Base-by-base conservation (phyloP, 352 stramenopile species). In the Globisporangium alternatum region DNA sequence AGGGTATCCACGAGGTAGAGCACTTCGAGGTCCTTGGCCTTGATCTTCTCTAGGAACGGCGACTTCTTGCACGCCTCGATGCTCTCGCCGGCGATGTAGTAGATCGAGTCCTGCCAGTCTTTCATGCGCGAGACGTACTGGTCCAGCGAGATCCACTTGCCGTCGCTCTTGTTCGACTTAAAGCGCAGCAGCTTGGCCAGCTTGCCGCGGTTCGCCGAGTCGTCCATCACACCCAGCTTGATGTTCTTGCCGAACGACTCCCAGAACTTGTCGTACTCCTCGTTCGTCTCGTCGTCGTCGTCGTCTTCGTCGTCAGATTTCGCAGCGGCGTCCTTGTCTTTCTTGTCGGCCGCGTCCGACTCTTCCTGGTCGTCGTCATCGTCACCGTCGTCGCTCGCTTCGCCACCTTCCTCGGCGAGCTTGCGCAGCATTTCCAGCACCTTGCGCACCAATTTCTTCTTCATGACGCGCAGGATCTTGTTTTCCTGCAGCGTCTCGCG, bases 361-460 rank as follows among this genome's bases (percentile, higher is more conserved):
- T 88, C 74, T 4, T 71, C 75, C 17, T 76, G 72, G 3, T 88
- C 76, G 1, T 86, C 72, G 0, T 88, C 79, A 3, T 83, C 81
- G 2, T 83, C 78, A 2, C 77, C 77, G 8, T 82, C 80, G 28
- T 84, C 80, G 2, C 83, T 75, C 7, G 74, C 74, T 60, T 97
- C 90, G 73, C 98, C 98, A 37, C 90, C 80, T 15, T 93, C 78
- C 62, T 96, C 84, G 54, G 88, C 76, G 52, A 99, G 81, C 70
- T 98, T 98, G 22, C 88, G 81, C 39, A 99, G 89, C 88, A 99
- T 98, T 71, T 99, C 98, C 21, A 99, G 83, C 37, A 96, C 93
- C 81, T 99, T 99, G 70, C 97, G 91, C n/a, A 99, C 96, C 19
- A 99, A 80, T 71, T 99, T 99, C 88, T 99, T 99, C 63, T 96